A percentile compares a stretch with the other conserved stretches of the same genome.
These are phyloP conservation scores for Lipomyces lipofer DNA, from an alignment of 805 yeast genomes.

Conservation along the genomic window DNA sequence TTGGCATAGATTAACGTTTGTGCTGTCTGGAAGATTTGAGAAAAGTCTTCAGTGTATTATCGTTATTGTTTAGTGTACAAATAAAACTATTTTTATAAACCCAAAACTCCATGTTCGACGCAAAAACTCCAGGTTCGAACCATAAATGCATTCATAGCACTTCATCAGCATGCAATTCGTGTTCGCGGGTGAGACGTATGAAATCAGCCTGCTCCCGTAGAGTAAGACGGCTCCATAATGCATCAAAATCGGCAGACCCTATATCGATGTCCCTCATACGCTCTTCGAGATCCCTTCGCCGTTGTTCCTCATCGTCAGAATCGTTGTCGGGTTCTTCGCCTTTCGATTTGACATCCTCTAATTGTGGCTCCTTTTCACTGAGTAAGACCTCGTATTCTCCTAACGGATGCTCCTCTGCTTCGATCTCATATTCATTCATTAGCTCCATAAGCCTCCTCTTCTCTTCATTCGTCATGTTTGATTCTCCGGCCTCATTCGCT, in stretches of 20 bases:
- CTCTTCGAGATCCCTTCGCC: conserved; percentile 15
- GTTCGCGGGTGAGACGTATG: conserved; percentile 15
- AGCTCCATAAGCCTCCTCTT: conserved; percentile 17
- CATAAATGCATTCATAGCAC: too few species aligned
- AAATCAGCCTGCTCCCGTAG: conserved; percentile 28
- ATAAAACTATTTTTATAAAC: too few species aligned
- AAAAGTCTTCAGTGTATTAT: too few species aligned
- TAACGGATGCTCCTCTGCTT: conserved; percentile 23
- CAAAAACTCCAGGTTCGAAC: too few species aligned
- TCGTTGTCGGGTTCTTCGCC: conserved; percentile 9
- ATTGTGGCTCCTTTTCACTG: neutral
- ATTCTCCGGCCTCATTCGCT: neutral
- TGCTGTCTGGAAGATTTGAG: too few species aligned
- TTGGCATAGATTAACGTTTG: too few species aligned
- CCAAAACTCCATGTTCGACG: too few species aligned
- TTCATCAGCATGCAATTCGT: neutral
- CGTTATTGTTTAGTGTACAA: too few species aligned
- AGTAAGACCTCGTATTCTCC: conserved; percentile 18
- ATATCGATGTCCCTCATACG: conserved; percentile 25
- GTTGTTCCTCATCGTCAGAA: conserved; percentile 5
- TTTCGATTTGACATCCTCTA: neutral
- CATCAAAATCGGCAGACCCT: conserved; percentile 25
- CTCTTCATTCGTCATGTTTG: conserved; percentile 9
- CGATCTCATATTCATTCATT: conserved; percentile 23
- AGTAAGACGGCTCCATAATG: conserved; percentile 26